Evolutionary conservation across 2,329 filamentous ascomycete species (phyloP).

Genomic region (Talaromyces sp.): DNA sequence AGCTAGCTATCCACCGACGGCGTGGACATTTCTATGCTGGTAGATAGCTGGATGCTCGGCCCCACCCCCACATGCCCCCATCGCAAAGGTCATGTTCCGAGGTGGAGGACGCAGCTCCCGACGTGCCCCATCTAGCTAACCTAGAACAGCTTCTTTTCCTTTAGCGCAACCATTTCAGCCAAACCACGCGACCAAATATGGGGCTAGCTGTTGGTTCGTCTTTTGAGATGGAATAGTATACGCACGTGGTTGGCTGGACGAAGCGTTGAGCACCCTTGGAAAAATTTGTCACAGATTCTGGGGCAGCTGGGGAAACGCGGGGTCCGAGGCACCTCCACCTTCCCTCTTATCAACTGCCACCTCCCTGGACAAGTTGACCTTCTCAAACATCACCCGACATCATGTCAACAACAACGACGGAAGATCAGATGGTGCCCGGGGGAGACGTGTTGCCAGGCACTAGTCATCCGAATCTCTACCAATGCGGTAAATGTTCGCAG

Average conservation of each 20-base stretch:
- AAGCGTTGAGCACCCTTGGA: not conserved
- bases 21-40: not conserved
- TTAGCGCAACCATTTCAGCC: not conserved
- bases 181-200: not conserved
- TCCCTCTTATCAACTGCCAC: not conserved
- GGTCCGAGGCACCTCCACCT: not conserved
- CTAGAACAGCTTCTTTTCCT: not conserved
- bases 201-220: not conserved
- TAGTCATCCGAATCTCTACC: conserved; percentile 16
- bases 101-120: not conserved
- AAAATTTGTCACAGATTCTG: not conserved
- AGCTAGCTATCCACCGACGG: not conserved
- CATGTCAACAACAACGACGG: not conserved
- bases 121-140: not conserved
- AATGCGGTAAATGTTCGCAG: conserved; percentile 18
- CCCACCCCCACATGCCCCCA: not conserved
- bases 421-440: not conserved
- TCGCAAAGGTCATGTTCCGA: not conserved
- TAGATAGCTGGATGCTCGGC: not conserved
- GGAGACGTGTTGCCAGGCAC: not conserved
- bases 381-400: not conserved
- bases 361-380: not conserved
- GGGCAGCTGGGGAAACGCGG: not conserved
- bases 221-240: not conserved
- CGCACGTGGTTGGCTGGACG: not conserved